phyloP scores from a whole-genome alignment of 257 asterid species.

The Coffea eugenioides region DNA sequence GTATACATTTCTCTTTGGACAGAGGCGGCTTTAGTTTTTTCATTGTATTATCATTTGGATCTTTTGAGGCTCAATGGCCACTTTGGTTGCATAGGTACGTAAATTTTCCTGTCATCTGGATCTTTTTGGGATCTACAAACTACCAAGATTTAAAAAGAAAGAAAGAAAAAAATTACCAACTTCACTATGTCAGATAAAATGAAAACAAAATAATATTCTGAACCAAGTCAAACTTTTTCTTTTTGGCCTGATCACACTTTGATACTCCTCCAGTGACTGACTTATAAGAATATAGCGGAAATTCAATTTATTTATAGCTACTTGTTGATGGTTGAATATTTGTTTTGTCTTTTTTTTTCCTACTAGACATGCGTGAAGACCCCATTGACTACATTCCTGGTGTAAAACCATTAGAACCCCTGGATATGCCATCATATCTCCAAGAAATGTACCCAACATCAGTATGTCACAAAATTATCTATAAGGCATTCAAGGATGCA shows the following conservation, averaged over 20 bases:
- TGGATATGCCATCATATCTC: conserved; percentile 40
- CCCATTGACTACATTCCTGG: conserved; percentile 47
- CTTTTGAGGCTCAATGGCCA: conserved; percentile 46
- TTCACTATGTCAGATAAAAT: too few relatives aligned
- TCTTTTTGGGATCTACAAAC: too few relatives aligned
- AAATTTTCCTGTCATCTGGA: not conserved
- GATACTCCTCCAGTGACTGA: too few relatives aligned
- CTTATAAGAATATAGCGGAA: too few relatives aligned
- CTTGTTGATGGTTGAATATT: not conserved
- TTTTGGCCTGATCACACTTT: too few relatives aligned
- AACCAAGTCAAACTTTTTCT: too few relatives aligned
- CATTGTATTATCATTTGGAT: conserved; percentile 48
- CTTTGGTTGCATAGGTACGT: conserved; percentile 43
- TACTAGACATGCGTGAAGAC: conserved; percentile 34
- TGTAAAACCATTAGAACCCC: conserved; percentile 26
- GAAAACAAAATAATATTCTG: too few relatives aligned
- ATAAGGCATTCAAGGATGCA: conserved; percentile 37
- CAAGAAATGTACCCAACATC: conserved; percentile 33
- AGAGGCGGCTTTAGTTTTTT: conserved; percentile 46
- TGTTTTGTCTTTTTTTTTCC: not conserved
- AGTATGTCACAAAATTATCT: conserved; percentile 31
- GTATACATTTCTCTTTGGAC: conserved; percentile 44
- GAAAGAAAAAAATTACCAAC: too few relatives aligned
- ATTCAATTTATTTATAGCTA: too few relatives aligned
- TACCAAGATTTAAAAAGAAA: too few relatives aligned